Conservation (phyloP, 495 filamentous ascomycete genomes). For the Monascus purpureus region DNA sequence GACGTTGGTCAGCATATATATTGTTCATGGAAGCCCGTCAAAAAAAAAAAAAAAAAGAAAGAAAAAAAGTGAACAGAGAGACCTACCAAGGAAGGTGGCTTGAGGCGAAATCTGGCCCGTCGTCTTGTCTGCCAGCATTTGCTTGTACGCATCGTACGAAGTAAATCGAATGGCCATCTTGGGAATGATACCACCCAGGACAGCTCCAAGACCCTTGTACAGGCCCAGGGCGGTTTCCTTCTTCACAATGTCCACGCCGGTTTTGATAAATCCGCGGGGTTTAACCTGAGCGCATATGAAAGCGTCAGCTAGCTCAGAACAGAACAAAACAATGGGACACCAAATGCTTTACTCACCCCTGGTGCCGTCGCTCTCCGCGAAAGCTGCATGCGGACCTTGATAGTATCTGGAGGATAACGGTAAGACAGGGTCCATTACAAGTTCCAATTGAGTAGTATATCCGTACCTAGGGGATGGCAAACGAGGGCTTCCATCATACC, state of each 20-base stretch:
- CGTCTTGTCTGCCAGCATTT: conserved; percentile 54
- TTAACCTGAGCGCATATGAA: conserved; percentile 34
- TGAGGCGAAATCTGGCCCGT: conserved; percentile 57
- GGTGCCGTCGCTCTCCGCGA: conserved; percentile 71
- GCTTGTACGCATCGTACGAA: conserved; percentile 92
- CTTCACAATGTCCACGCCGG: conserved; percentile 74
- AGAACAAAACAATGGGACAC: too few relatives aligned
- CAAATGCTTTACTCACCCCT: conserved; percentile 44
- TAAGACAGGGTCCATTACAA: neutral
- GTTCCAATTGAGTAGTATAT: neutral
- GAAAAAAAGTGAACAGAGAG: too few relatives aligned
- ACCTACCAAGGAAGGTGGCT: conserved; percentile 66
- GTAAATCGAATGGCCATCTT: conserved; percentile 99
- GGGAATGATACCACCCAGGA: conserved; percentile 90
- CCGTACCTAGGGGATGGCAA: conserved; percentile 86
- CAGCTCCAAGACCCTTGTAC: conserved; percentile 94
- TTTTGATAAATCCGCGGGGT: conserved; percentile 74
- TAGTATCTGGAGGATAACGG: conserved; percentile 47
- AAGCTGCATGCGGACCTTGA: conserved; percentile 99
- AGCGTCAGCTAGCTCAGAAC: conserved; percentile 9
- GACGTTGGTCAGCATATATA: neutral
- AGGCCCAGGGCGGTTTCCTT: conserved; percentile 83
- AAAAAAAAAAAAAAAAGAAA: too few relatives aligned
- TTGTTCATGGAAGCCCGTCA: too few relatives aligned
- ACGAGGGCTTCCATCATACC: conserved; percentile 98